phyloP scores from a whole-genome alignment of 1,139 yeast species.

The Sugiyamaella sp. region DNA sequence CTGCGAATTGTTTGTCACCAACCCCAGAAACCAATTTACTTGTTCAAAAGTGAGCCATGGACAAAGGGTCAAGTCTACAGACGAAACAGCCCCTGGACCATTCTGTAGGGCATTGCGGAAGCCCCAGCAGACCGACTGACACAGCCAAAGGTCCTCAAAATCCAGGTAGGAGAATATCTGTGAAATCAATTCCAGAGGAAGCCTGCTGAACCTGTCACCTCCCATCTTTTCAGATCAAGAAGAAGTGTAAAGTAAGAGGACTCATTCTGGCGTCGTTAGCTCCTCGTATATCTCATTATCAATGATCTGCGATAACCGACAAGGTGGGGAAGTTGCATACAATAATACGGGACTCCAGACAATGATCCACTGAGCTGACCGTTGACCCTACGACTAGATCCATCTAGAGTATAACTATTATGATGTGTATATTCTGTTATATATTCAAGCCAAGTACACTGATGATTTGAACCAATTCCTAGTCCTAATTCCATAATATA shows the following conservation, averaged over 20 bases:
- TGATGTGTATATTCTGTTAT: no score
- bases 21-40: slow-evolving; percentile 1
- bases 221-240: not conserved
- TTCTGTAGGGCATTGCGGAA: not conserved
- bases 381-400: not conserved
- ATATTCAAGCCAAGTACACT: no score
- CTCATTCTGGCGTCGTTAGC: not conserved
- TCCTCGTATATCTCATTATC: not conserved
- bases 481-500: not conserved
- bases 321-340: slow-evolving; percentile 11
- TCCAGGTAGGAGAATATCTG: slow-evolving; percentile 7
- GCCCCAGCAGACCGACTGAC: slow-evolving; percentile 6
- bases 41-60: not conserved
- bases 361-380: not conserved
- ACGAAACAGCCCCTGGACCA: slow-evolving; percentile 5
- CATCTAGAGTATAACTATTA: not conserved
- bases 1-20: not conserved
- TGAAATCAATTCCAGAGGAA: slow-evolving; percentile 5
- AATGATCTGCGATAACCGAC: not conserved
- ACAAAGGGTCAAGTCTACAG: not conserved
- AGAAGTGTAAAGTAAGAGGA: slow-evolving; percentile 1
- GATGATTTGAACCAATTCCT: no score
- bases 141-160: slow-evolving; percentile 6
- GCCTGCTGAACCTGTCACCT: not conserved
- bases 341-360: not conserved